Percentiles rank a stretch among this genome's conserved stretches.
Evolutionary conservation across 2,329 filamentous ascomycete species (phyloP).

Genomic region (Thermothelomyces thermophilus): DNA sequence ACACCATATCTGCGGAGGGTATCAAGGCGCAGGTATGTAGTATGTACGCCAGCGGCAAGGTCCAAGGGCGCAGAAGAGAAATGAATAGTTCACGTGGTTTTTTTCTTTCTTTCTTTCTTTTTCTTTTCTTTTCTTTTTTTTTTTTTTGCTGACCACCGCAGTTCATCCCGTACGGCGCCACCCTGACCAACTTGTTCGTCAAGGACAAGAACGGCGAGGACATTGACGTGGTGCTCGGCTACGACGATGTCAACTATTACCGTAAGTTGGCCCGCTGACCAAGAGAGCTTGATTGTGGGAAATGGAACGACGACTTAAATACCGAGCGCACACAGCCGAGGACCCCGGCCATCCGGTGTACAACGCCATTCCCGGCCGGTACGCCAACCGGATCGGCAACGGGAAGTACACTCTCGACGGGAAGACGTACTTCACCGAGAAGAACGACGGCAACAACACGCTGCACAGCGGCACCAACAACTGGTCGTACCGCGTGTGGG

Average conservation of each 20-base stretch:
- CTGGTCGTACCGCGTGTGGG: constrained; percentile 59
- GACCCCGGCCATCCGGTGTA: constrained; percentile 52
- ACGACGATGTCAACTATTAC: constrained; percentile 55
- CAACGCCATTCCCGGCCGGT: constrained; percentile 56
- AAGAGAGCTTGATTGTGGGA: too few relatives aligned
- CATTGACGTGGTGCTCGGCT: constrained; percentile 58
- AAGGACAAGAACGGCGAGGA: constrained; percentile 55
- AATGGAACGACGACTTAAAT: too few relatives aligned
- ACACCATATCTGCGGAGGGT: constrained; percentile 31
- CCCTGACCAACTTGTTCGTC: constrained; percentile 56
- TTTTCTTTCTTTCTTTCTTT: too few relatives aligned
- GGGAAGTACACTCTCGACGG: constrained; percentile 49
- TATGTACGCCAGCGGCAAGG: constrained; percentile 21
- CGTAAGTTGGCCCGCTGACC: constrained; percentile 29
- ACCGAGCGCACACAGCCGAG: constrained; percentile 32
- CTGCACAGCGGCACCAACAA: constrained; percentile 54
- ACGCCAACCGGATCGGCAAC: constrained; percentile 59
- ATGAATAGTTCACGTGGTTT: too few relatives aligned
- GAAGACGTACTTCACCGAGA: constrained; percentile 44
- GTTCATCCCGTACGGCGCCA: constrained; percentile 55
- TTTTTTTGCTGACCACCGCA: constrained; percentile 17
- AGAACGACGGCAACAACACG: constrained; percentile 50
- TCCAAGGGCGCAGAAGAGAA: too few relatives aligned
- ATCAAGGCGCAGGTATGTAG: constrained; percentile 34
- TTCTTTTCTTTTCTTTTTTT: too few relatives aligned